These are phyloP conservation scores for Alternaria novae-zelandiae DNA, from an alignment of 2,329 filamentous ascomycete species.

Conservation along the genomic window DNA sequence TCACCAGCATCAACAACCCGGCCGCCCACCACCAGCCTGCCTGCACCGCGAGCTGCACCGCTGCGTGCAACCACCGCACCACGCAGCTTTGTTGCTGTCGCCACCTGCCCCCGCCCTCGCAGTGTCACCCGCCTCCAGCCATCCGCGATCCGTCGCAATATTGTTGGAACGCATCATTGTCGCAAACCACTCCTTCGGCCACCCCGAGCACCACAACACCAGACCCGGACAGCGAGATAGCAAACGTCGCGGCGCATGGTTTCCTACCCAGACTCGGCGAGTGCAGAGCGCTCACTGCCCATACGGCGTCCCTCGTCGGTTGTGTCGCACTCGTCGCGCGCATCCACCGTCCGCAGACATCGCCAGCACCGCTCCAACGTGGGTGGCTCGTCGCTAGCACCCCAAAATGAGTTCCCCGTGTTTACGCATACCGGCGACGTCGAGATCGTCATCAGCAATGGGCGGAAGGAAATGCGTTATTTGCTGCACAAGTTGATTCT, in stretches of 20 bases:
- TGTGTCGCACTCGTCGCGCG: slow-evolving; percentile 62
- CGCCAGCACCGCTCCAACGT: slow-evolving; percentile 83
- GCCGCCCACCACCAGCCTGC: slow-evolving; percentile 2
- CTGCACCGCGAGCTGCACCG: slow-evolving; percentile 25
- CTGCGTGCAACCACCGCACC: slow-evolving; percentile 33
- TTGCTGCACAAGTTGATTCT: slow-evolving; percentile 86
- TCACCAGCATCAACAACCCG: slow-evolving; percentile 14
- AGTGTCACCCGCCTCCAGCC: slow-evolving; percentile 25
- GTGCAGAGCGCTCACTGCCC: slow-evolving; percentile 61
- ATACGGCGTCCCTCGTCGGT: slow-evolving; percentile 68
- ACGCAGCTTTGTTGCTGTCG: slow-evolving; percentile 37
- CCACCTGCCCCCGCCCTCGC: slow-evolving; percentile 22
- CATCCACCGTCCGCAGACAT: slow-evolving; percentile 64
- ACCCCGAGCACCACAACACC: slow-evolving; percentile 8
- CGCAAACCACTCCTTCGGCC: slow-evolving; percentile 3
- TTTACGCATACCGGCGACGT: slow-evolving; percentile 92
- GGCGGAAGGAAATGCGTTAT: slow-evolving; percentile 79
- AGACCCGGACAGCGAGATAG: slow-evolving; percentile 1
- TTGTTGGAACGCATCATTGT: slow-evolving; percentile 1
- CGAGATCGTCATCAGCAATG: slow-evolving; percentile 78
- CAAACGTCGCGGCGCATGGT: slow-evolving; percentile 58
- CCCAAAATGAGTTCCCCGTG: slow-evolving; percentile 90
- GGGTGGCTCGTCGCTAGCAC: slow-evolving; percentile 69
- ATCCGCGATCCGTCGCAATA: slow-evolving; percentile 10
- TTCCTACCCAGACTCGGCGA: slow-evolving; percentile 64